These are phyloP conservation scores for Styphnolobium japonicum DNA, from an alignment of 306 rosid species.

Conservation along the genomic window DNA sequence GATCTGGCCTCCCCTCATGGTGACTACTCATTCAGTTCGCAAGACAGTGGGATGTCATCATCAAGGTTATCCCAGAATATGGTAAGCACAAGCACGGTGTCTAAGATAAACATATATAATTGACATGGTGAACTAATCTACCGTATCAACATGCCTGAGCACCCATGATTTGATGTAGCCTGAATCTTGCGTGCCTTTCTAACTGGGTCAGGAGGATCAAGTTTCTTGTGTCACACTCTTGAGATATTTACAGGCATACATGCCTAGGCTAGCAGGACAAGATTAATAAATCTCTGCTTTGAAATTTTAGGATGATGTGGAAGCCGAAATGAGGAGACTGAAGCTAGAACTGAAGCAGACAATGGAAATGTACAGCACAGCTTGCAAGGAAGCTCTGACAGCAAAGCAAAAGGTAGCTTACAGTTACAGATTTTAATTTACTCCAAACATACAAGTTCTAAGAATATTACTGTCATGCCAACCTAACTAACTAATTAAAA, in stretches of 20 bases:
- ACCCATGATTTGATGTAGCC: neutral
- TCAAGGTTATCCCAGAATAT: conserved; percentile 13
- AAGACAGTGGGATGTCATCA: conserved; percentile 39
- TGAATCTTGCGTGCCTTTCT: neutral
- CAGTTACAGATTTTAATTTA: neutral
- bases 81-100: conserved; percentile 30
- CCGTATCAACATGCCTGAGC: neutral
- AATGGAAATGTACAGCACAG: conserved; percentile 83
- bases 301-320: conserved; percentile 65
- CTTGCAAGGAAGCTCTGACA: conserved; percentile 72
- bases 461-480: neutral
- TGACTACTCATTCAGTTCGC: conserved; percentile 42
- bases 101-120: neutral
- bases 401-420: conserved; percentile 61
- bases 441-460: neutral
- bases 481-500: neutral
- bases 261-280: neutral
- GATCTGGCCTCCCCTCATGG: conserved; percentile 23
- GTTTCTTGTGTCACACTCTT: neutral
- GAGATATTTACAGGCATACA: neutral
- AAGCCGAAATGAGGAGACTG: conserved; percentile 86
- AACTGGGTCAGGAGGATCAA: neutral
- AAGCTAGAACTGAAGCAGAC: conserved; percentile 82
- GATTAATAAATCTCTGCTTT: conserved; percentile 1
- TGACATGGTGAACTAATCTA: neutral